A percentile compares a stretch with the other conserved stretches of the same genome.
Conservation (phyloP, 108 stramenopile species). For the Skeletonema marinoi region DNA sequence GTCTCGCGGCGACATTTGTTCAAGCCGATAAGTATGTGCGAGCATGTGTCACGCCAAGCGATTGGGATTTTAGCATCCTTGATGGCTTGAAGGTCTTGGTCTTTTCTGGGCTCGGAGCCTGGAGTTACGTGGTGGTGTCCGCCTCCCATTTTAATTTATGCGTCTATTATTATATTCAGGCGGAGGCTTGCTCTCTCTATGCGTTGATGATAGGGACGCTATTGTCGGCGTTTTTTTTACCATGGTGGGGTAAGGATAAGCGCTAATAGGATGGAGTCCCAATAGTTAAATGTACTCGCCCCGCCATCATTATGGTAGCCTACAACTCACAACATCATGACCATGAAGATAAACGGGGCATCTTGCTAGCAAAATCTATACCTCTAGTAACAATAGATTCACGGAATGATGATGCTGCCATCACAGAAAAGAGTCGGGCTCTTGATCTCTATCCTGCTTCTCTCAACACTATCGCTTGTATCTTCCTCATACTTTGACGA, state of each 20-base stretch:
- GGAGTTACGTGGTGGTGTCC: slow-evolving; percentile 58
- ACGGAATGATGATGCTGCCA: background rate
- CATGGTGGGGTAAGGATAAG: too few relatives aligned
- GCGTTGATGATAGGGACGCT: too few relatives aligned
- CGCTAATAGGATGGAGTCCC: too few relatives aligned
- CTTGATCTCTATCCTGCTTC: background rate
- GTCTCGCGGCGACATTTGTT: slow-evolving; percentile 90
- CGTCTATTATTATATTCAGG: background rate
- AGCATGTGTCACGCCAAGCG: slow-evolving; percentile 94
- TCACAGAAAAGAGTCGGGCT: background rate
- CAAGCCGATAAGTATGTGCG: slow-evolving; percentile 87
- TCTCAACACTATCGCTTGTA: background rate
- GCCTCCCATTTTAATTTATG: slow-evolving; percentile 46
- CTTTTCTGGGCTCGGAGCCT: slow-evolving; percentile 66
- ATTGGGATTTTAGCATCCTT: slow-evolving; percentile 79
- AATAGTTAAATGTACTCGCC: too few relatives aligned
- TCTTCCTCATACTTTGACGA: background rate
- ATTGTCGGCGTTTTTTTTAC: too few relatives aligned
- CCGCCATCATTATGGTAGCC: too few relatives aligned
- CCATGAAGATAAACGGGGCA: background rate
- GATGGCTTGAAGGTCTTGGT: slow-evolving; percentile 88
- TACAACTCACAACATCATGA: too few relatives aligned
- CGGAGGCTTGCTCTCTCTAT: background rate
- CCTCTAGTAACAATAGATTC: too few relatives aligned
- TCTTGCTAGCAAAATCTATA: background rate